These are phyloP conservation scores for Botrytis byssoidea DNA, from an alignment of 2,329 filamentous ascomycete species.

Conservation along the genomic window DNA sequence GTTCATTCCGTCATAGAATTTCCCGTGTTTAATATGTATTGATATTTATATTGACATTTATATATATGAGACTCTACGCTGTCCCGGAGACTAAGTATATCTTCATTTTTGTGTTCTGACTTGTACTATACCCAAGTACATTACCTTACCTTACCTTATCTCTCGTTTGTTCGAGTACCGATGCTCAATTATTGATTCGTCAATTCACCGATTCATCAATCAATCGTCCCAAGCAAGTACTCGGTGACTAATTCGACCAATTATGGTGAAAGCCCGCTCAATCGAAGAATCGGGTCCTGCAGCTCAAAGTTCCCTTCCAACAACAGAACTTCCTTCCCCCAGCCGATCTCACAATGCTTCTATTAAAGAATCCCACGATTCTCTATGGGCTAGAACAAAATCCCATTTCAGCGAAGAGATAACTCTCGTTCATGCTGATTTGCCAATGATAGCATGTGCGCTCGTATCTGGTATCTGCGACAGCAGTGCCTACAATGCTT, in stretches of 20 bases:
- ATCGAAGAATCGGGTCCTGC: background rate
- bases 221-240: background rate
- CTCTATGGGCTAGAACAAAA: background rate
- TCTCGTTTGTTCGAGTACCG: background rate
- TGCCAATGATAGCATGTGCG: conserved; percentile 45
- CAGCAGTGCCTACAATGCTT: conserved; percentile 48
- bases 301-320: conserved; percentile 6
- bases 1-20: background rate
- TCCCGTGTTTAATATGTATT: no score
- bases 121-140: background rate
- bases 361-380: conserved; percentile 18
- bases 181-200: background rate
- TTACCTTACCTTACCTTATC: background rate
- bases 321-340: conserved; percentile 19
- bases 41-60: no score
- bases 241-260: background rate
- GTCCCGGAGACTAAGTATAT: background rate
- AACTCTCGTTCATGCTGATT: conserved; percentile 37
- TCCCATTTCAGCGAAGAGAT: conserved; percentile 36
- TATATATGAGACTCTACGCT: no score
- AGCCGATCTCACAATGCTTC: conserved; percentile 21
- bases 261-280: background rate
- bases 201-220: background rate
- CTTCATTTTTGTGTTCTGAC: background rate
- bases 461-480: conserved; percentile 49